A percentile compares a stretch with the other conserved stretches of the same genome.
These are phyloP conservation scores for Hyparrhenia diplandra DNA, from an alignment of 176 grass and related monocot genomes.

Conservation along the genomic window DNA sequence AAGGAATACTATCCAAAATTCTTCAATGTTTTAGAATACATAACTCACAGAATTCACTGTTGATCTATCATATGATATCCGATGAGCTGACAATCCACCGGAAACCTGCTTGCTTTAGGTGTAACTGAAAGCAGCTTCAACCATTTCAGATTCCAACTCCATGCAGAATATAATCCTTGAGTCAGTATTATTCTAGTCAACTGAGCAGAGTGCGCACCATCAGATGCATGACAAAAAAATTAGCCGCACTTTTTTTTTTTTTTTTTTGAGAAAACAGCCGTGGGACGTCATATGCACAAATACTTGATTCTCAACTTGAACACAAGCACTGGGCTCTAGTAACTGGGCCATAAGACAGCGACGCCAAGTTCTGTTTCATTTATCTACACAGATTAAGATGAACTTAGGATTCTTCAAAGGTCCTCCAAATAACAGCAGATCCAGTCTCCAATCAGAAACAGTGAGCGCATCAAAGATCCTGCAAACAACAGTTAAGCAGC, in stretches of 20 bases:
- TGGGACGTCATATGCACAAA: neutral
- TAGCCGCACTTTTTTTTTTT: too few relatives aligned
- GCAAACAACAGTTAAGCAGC: neutral
- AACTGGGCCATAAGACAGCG: neutral
- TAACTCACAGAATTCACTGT: too few relatives aligned
- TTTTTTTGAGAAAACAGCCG: too few relatives aligned
- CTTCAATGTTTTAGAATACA: too few relatives aligned
- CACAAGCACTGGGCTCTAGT: neutral
- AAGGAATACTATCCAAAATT: too few relatives aligned
- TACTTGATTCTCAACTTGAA: neutral
- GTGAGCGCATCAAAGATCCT: neutral
- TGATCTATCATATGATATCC: too few relatives aligned
- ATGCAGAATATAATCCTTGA: neutral
- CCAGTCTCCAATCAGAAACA: neutral
- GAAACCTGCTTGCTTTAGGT: neutral
- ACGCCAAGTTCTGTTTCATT: neutral
- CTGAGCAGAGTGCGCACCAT: neutral
- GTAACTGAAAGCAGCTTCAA: neutral
- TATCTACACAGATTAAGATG: neutral
- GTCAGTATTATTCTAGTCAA: neutral
- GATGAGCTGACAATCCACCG: neutral
- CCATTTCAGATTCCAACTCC: neutral
- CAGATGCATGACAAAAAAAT: neutral
- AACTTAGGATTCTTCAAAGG: neutral
- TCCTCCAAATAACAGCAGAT: neutral